These are phyloP conservation scores for Calonectria fujianensis DNA, from an alignment of 2,329 filamentous ascomycete genomes.

Conservation along the genomic window DNA sequence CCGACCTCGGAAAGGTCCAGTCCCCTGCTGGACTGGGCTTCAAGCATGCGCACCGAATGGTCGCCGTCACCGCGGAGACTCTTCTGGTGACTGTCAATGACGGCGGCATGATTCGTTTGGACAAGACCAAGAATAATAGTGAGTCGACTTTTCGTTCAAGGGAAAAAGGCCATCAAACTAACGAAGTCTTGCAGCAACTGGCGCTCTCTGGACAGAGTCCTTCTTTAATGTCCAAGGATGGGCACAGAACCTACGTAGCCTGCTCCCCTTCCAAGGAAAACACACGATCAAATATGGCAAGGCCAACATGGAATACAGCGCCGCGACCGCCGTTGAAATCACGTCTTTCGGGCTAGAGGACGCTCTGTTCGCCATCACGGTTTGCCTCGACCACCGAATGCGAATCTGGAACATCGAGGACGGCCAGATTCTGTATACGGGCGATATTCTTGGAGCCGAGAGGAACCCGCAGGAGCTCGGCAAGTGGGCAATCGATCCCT, in stretches of 20 bases:
- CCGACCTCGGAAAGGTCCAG: slow-evolving; percentile 85
- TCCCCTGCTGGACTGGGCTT: slow-evolving; percentile 84
- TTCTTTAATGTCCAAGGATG: slow-evolving; percentile 85
- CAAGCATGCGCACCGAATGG: slow-evolving; percentile 86
- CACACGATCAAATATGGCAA: slow-evolving; percentile 79
- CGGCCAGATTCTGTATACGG: slow-evolving; percentile 84
- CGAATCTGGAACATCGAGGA: slow-evolving; percentile 92
- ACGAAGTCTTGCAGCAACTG: slow-evolving; percentile 49
- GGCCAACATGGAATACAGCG: slow-evolving; percentile 79
- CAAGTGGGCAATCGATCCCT: slow-evolving; percentile 87
- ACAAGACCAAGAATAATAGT: slow-evolving; percentile 73
- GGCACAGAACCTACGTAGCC: slow-evolving; percentile 78
- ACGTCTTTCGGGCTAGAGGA: slow-evolving; percentile 70
- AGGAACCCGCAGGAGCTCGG: slow-evolving; percentile 80
- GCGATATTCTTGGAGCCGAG: slow-evolving; percentile 84
- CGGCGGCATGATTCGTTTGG: slow-evolving; percentile 83
- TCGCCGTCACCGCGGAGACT: slow-evolving; percentile 83
- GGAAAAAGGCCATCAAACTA: slow-evolving; percentile 30
- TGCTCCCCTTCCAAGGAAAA: slow-evolving; percentile 80
- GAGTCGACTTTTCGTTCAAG: slow-evolving; percentile 50
- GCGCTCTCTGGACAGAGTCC: slow-evolving; percentile 78
- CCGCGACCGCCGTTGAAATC: slow-evolving; percentile 78
- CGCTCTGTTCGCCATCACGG: slow-evolving; percentile 80
- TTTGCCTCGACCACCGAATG: slow-evolving; percentile 91
- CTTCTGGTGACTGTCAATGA: slow-evolving; percentile 88